Percentiles rank a stretch among this genome's conserved stretches.
Conservation (phyloP, 306 rosid genomes). For the Cucumis melo region DNA sequence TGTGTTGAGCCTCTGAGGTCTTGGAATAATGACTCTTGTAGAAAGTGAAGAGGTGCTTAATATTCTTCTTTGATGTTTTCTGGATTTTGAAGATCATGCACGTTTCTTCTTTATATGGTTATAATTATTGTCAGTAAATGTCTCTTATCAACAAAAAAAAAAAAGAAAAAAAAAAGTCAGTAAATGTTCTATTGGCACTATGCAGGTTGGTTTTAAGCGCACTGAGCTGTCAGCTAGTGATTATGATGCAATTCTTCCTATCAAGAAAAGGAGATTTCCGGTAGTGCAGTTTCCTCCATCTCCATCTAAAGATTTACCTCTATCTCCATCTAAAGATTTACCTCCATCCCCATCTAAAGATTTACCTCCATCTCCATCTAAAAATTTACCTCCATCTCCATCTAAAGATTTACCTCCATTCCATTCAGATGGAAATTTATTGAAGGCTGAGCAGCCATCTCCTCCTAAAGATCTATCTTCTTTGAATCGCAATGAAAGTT, state of each 20-base stretch:
- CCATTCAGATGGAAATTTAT: slow-evolving; percentile 25
- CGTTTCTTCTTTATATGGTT: neutral
- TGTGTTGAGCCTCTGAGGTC: neutral
- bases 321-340: slow-evolving; percentile 29
- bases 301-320: slow-evolving; percentile 35
- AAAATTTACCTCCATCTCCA: slow-evolving; percentile 51
- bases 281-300: slow-evolving; percentile 43
- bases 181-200: slow-evolving; percentile 34
- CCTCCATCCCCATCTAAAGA: slow-evolving; percentile 33
- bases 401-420: slow-evolving; percentile 33
- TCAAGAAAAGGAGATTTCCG: slow-evolving; percentile 86
- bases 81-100: neutral
- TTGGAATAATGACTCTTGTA: neutral
- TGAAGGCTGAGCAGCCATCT: slow-evolving; percentile 22
- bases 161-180: too few relatives aligned
- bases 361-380: slow-evolving; percentile 41
- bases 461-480: slow-evolving; percentile 34
- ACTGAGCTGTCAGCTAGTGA: slow-evolving; percentile 46
- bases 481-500: slow-evolving; percentile 21
- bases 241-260: slow-evolving; percentile 83
- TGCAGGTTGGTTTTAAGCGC: slow-evolving; percentile 78
- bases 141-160: too few relatives aligned
- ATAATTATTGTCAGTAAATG: neutral
- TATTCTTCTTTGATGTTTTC: neutral
- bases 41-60: slow-evolving; percentile 9